Conservation (phyloP, 176 grass and related monocot species). For the Carex kokanica region DNA sequence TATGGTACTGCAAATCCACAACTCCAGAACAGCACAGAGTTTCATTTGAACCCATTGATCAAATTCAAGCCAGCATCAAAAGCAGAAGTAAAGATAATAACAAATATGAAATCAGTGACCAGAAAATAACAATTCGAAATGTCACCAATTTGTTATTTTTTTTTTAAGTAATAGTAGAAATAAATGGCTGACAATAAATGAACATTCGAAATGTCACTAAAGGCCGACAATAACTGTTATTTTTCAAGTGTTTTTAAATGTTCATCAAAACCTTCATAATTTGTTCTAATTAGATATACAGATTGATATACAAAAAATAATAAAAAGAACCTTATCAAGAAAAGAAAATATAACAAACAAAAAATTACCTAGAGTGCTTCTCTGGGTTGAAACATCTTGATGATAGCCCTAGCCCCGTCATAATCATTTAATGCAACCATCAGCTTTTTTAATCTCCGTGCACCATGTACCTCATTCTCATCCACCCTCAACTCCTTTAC, state of each 20-base stretch:
- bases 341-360: not conserved
- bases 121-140: too few relatives aligned
- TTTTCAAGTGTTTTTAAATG: not conserved
- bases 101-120: too few relatives aligned
- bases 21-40: too few relatives aligned
- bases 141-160: too few relatives aligned
- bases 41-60: too few relatives aligned
- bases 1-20: too few relatives aligned
- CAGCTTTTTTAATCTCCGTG: slow-evolving; percentile 69
- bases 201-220: not conserved
- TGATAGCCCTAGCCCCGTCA: slow-evolving; percentile 76
- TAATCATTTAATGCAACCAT: slow-evolving; percentile 64
- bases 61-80: too few relatives aligned
- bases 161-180: not conserved
- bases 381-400: slow-evolving; percentile 65
- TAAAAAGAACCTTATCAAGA: not conserved
- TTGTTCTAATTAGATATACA: not conserved
- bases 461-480: slow-evolving; percentile 49
- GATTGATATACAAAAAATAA: not conserved
- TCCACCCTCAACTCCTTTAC: slow-evolving; percentile 66
- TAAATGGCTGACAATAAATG: not conserved
- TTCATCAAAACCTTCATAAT: not conserved
- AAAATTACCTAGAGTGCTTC: slow-evolving; percentile 60
- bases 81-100: too few relatives aligned
- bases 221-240: not conserved